Evolutionary conservation across 495 filamentous ascomycete genomes (phyloP).

Genomic region (Cairneyella variabilis): DNA sequence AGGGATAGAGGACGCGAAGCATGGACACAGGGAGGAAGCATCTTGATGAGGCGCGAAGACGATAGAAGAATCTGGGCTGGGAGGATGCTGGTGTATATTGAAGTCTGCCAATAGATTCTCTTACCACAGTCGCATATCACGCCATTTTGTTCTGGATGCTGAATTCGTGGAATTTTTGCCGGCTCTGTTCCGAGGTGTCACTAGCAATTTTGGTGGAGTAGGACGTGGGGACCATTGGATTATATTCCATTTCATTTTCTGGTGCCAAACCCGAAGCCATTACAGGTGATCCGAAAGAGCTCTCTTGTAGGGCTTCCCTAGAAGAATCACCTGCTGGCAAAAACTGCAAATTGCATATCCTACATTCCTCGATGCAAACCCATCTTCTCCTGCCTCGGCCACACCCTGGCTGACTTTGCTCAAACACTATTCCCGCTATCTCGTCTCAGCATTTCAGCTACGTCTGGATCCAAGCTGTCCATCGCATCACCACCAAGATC

Average conservation of each 20-base stretch:
- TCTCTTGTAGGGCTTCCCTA: no score
- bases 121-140: background rate
- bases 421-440: slow-evolving; percentile 21
- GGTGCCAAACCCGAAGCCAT: no score
- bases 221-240: no score
- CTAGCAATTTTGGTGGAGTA: no score
- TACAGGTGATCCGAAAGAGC: no score
- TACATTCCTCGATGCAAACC: no score
- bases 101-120: slow-evolving; percentile 15
- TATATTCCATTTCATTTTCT: no score
- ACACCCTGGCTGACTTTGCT: no score
- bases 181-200: no score
- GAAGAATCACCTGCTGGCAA: no score
- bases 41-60: background rate
- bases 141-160: background rate
- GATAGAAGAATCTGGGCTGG: background rate
- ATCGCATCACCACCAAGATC: slow-evolving; percentile 61
- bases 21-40: background rate
- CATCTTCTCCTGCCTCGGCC: no score
- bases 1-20: slow-evolving; percentile 26
- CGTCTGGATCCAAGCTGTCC: slow-evolving; percentile 76
- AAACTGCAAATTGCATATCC: no score
- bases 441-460: slow-evolving; percentile 71
- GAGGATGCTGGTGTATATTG: slow-evolving; percentile 11
- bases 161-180: background rate